Conservation (phyloP, 164 flowering plant species). For the Cinnamomum chago region DNA sequence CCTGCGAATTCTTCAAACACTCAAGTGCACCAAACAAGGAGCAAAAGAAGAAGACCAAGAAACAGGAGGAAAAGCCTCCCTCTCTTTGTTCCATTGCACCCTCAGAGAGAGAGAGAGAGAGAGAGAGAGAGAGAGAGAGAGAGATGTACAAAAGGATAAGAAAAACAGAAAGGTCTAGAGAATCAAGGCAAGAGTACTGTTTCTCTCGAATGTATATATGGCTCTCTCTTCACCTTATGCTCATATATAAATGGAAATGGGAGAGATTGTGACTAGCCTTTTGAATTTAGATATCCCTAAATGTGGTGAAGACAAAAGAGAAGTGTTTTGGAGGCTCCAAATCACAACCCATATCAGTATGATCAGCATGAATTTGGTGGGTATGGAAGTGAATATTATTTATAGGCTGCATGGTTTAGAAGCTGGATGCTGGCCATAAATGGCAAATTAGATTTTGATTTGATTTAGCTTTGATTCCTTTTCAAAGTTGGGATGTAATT, state of each 20-base stretch:
- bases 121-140: background rate
- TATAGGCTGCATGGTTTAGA: background rate
- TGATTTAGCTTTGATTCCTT: too few relatives aligned
- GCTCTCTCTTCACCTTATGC: too few relatives aligned
- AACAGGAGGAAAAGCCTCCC: background rate
- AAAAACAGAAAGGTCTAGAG: too few relatives aligned
- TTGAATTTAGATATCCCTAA: too few relatives aligned
- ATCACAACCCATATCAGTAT: too few relatives aligned
- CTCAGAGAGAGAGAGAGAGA: background rate
- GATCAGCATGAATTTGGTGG: background rate
- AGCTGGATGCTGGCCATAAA: background rate
- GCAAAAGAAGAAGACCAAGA: constrained; percentile 6
- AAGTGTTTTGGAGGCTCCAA: too few relatives aligned
- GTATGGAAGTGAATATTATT: background rate
- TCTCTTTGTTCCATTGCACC: background rate
- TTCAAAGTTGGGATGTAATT: background rate
- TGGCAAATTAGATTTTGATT: background rate
- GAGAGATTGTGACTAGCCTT: too few relatives aligned
- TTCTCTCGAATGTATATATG: too few relatives aligned
- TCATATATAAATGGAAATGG: too few relatives aligned
- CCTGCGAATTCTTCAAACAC: constrained; percentile 19
- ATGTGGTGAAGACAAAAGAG: too few relatives aligned
- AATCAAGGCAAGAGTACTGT: too few relatives aligned
- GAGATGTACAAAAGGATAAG: background rate
- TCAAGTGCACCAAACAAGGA: constrained; percentile 12